A percentile compares a stretch with the other conserved stretches of the same genome.
Evolutionary conservation across 1,139 yeast genomes (phyloP).

Genomic region (Candida tropicalis): DNA sequence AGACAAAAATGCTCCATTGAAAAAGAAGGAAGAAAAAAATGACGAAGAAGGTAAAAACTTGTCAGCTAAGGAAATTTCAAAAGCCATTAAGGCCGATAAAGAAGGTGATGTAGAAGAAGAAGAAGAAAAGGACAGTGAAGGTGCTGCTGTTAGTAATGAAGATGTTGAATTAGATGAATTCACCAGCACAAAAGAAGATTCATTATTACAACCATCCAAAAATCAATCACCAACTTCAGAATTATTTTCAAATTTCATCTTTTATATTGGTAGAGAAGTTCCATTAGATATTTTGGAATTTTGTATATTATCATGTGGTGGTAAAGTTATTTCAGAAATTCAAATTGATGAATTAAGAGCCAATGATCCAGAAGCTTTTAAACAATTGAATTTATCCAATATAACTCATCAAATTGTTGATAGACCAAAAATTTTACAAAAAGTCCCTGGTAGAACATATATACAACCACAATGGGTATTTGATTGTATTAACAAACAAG

Average conservation of each 20-base stretch:
- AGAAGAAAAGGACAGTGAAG: too few species aligned
- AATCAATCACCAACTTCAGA: constrained; percentile 59
- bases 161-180: constrained; percentile 66
- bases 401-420: constrained; percentile 95
- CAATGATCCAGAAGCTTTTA: constrained; percentile 41
- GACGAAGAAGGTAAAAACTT: constrained; percentile 43
- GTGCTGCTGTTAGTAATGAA: constrained; percentile 48
- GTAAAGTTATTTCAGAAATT: constrained; percentile 81
- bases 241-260: constrained; percentile 73
- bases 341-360: constrained; percentile 73
- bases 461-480: constrained; percentile 98
- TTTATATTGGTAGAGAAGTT: constrained; percentile 94
- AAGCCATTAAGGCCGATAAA: constrained; percentile 54
- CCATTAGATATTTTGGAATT: constrained; percentile 91
- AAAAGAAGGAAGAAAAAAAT: constrained; percentile 26
- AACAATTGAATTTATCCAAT: constrained; percentile 59
- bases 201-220: constrained; percentile 77
- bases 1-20: constrained; percentile 29
- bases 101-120: constrained; percentile 36
- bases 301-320: constrained; percentile 85
- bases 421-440: constrained; percentile 77
- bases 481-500: constrained; percentile 82
- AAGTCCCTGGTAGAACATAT: constrained; percentile 90
- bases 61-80: constrained; percentile 46
- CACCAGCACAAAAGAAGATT: constrained; percentile 68